Base-by-base conservation (phyloP, 2,329 filamentous ascomycete genomes). In the Cordyceps cicadae region DNA sequence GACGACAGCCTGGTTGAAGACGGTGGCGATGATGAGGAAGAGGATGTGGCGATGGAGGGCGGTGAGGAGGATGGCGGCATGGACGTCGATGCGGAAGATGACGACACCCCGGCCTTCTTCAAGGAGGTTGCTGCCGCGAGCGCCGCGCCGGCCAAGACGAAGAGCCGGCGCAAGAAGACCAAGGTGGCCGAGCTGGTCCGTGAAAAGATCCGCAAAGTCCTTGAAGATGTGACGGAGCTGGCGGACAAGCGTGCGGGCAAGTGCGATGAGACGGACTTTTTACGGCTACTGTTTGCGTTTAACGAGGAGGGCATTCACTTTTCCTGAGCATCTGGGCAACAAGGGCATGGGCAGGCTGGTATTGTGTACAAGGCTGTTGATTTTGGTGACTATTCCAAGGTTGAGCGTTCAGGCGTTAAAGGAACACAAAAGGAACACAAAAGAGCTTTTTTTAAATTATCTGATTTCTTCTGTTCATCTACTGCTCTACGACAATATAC, bases 251-350 rank as follows among this genome's bases (percentile, higher is more conserved):
- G 93, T 65, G 84, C 92, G 12, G 83, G 90, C 63, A 87, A 94
- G 78, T 95, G 92, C 69, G 92, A 97, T 69, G 91, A 97, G 76
- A 92, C 89, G 57, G 92, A 96, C 68, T 97, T 97, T 70, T 75
- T 99, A 71, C 87, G 87, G 67, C 74, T 97, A 65, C 75, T 96
- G 45, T 81, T 79, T 66, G 88, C 89, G 2, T 96, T 97, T 74
- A 96, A 97, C 71, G 85, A 90, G 66, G 90, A 96, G 71, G 91
- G 91, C 32, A 93, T 97, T 62, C 93, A 97, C 76, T 97, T 97
- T 72, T 88, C 84, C n/a, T 58, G 41, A 45, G 15, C 6, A 43
- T 43, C 3, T 43, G 15, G 15, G n/a, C 6, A 2, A 19, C 19
- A 3, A 12, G 12, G 34, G 4, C 24, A 24, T 3, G 24, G 24